Percentiles rank a stretch among this genome's conserved stretches.
Conservation (phyloP, 352 stramenopile genomes). For the Phytophthora syringae region DNA sequence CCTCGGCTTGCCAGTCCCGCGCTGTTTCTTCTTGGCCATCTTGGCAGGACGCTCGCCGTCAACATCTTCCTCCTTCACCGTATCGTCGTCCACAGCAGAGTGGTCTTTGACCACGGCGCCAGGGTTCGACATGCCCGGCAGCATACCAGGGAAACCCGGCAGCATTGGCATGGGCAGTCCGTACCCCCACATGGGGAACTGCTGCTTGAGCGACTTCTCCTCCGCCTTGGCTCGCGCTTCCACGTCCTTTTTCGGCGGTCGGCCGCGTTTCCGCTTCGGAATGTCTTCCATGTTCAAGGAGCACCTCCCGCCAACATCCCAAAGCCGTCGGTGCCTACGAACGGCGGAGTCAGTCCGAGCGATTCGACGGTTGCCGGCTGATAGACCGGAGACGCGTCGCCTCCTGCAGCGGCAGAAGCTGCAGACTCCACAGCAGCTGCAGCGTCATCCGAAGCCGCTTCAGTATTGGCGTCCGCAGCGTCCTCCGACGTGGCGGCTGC, state of each 20-base stretch:
- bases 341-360: slow-evolving; percentile 31
- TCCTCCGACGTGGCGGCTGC: not conserved
- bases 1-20: slow-evolving; percentile 73
- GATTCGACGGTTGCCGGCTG: slow-evolving; percentile 33
- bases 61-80: slow-evolving; percentile 37
- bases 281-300: slow-evolving; percentile 51
- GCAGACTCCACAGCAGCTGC: slow-evolving; percentile 10
- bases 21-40: slow-evolving; percentile 77
- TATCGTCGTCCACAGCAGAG: slow-evolving; percentile 27
- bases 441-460: slow-evolving; percentile 8
- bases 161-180: slow-evolving; percentile 62
- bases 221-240: slow-evolving; percentile 53
- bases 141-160: slow-evolving; percentile 48
- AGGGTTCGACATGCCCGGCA: slow-evolving; percentile 37
- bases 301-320: slow-evolving; percentile 35
- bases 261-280: slow-evolving; percentile 73
- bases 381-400: slow-evolving; percentile 31
- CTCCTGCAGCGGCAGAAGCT: slow-evolving; percentile 1
- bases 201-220: slow-evolving; percentile 71
- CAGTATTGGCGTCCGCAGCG: not conserved
- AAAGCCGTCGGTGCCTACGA: slow-evolving; percentile 34
- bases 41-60: slow-evolving; percentile 42
- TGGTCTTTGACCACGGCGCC: slow-evolving; percentile 43
- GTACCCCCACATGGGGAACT: slow-evolving; percentile 71
- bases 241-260: slow-evolving; percentile 73